Evolutionary conservation across 2,329 filamentous ascomycete genomes (phyloP), one percentile per base, ranked within the genome.

Genomic region (Aureobasidium vineae): DNA sequence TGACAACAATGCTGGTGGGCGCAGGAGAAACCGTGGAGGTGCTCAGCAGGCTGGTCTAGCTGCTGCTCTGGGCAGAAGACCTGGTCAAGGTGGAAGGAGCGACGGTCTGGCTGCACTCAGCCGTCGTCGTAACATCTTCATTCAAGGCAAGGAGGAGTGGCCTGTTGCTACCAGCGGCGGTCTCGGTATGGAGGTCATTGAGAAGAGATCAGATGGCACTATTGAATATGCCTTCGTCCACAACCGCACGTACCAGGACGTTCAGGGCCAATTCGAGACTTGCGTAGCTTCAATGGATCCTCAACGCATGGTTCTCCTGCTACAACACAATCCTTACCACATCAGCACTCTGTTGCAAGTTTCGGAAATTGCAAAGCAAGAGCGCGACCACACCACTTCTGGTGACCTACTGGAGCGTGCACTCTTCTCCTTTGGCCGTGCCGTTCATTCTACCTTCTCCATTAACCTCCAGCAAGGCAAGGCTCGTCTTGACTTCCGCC

Each of bases 341-440:
- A 89, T 98, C 70, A 95, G 92, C 1, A 93, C 91, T 2, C 84
- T 98, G n/a, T 87, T 98, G 26, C 93, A 97, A 75, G 92, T 96
- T 33, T 96, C 91, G 69, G 91, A 92, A 75, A 90, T 98, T 59
- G 92, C 92, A 15, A 94, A 95, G 75, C 90, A 97, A 70, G 92
- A 97, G 74, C 87, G 92, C 63, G 95, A 98, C 74, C 89, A 92
- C 75, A 87, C 93, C 0, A 85, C 95, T 4, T 88, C 94, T 0
- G 89, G 91, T 3, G 93, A 98, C 72, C 84, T 98, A 1, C 86
- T 96, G 64, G 94, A 98, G 78, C 86, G 95, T 53, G 93, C 94
- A 0, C 84, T 99, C 6, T 98, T 97, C 79, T 90, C 91, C 0
- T 94, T 98, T 75, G 95, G 94, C n/a, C 86, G 94, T 43, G 90